Evolutionary conservation across 257 asterid species (phyloP), one percentile per base, ranked within the genome.

Genomic region (Handroanthus guayacan): DNA sequence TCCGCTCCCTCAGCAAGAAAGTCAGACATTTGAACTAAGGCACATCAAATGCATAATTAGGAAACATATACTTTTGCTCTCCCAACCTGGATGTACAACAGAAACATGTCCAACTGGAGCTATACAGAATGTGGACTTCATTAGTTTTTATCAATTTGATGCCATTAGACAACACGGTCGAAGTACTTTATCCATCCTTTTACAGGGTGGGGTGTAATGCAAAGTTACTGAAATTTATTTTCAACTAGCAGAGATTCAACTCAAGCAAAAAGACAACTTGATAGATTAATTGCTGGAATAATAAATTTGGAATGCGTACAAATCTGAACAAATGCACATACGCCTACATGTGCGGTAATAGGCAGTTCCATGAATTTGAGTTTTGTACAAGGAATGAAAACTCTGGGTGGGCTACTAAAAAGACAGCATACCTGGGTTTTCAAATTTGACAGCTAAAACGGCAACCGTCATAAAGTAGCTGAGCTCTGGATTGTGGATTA

Each of bases 401-500:
- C 67, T 50, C 10, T 14, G 56, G 51, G 52, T 14, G 56, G 51
- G 52, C 50, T 39, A 62, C 61, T 6, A 20, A 41, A 16, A 77
- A 48, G 50, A 62, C 14, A 13, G 71, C 13, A 54, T 63, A 44
- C 44, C 62, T 63, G 34, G 58, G n/a, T 51, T 50, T 39, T 71
- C 62, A 54, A 63, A 5, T 67, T 25, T 34, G 20, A 57, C 63
- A 55, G 62, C 65, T 43, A 31, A 71, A 78, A 6, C 16, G 10
- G 20, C n/a, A 52, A 62, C 67, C 55, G 1, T 68, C 41, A 9
- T 37, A 39, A 62, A 62, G 64, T 62, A 52, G 44, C 57, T 39
- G 71, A 51, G 51, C 37, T 51, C 65, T 37, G 65, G 43, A 67
- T 16, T 50, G 54, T 36, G 25, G 62, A 72, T 14, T 25, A 72